Evolutionary conservation across 352 stramenopile genomes (phyloP).

Genomic region (Phytopythium mirpurense): DNA sequence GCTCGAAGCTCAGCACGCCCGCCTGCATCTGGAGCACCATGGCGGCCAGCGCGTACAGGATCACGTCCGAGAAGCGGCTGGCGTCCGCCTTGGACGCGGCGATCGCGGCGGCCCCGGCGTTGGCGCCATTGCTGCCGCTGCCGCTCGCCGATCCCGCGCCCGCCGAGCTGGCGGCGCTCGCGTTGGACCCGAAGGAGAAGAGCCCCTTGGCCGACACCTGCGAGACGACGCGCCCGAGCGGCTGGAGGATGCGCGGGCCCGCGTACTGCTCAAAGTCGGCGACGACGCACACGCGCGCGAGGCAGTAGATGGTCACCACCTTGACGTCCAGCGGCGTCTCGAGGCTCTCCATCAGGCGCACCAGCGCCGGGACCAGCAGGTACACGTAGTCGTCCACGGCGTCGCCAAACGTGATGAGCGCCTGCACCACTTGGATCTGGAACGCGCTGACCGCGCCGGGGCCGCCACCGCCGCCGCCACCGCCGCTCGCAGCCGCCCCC

Average conservation of each 20-base stretch:
- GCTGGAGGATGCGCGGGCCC: slow-evolving; percentile 63
- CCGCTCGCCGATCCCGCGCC: no score
- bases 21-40: slow-evolving; percentile 73
- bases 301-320: slow-evolving; percentile 62
- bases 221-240: slow-evolving; percentile 62
- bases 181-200: slow-evolving; percentile 35
- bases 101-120: slow-evolving; percentile 25
- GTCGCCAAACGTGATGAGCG: slow-evolving; percentile 88
- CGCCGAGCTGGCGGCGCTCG: no score
- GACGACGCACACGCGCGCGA: slow-evolving; percentile 59
- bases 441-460: slow-evolving; percentile 31
- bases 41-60: slow-evolving; percentile 68
- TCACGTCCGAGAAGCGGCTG: slow-evolving; percentile 64
- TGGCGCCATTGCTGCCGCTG: slow-evolving; percentile 16
- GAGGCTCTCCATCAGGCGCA: slow-evolving; percentile 91
- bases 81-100: slow-evolving; percentile 59
- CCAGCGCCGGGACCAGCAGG: slow-evolving; percentile 90
- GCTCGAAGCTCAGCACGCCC: slow-evolving; percentile 71
- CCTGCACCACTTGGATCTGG: slow-evolving; percentile 82
- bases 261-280: slow-evolving; percentile 78
- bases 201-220: slow-evolving; percentile 69
- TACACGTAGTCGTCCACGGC: slow-evolving; percentile 94
- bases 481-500: slow-evolving; percentile 9
- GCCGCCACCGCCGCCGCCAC: slow-evolving; percentile 13
- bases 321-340: slow-evolving; percentile 81